A percentile compares a stretch with the other conserved stretches of the same genome.
Evolutionary conservation across 139 green algal genomes (phyloP).

Genomic region (Deuterostichococcus epilithicus): DNA sequence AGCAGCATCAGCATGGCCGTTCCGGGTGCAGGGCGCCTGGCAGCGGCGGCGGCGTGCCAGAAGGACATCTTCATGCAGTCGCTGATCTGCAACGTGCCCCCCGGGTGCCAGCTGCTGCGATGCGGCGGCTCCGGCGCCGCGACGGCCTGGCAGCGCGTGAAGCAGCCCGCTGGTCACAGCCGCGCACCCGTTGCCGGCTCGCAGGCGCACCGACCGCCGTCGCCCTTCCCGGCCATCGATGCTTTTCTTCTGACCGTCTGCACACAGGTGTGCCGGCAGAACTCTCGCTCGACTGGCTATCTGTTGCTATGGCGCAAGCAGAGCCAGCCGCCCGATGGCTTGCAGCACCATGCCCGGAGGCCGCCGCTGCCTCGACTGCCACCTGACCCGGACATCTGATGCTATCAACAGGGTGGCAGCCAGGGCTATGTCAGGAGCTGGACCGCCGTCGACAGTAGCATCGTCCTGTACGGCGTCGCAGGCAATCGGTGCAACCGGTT

Average conservation of each 20-base stretch:
- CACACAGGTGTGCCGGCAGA: constrained; percentile 19
- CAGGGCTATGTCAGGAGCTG: constrained; percentile 4
- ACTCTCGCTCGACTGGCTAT: neutral
- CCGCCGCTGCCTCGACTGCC: neutral
- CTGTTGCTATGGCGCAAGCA: neutral
- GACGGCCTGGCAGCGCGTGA: neutral
- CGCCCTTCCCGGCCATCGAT: constrained; percentile 40
- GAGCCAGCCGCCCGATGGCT: neutral
- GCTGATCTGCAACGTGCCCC: constrained; percentile 30
- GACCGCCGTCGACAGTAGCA: neutral
- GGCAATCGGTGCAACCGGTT: neutral
- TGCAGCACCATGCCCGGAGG: neutral
- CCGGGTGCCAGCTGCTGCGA: constrained; percentile 23
- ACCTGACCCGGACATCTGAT: neutral
- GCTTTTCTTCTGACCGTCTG: constrained; percentile 46
- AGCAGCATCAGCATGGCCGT: too few species aligned
- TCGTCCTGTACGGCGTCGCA: neutral
- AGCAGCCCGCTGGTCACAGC: constrained; percentile 5
- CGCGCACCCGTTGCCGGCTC: neutral
- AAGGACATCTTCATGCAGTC: constrained; percentile 23
- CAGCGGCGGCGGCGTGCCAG: neutral
- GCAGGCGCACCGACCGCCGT: constrained; percentile 21
- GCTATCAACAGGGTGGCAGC: neutral
- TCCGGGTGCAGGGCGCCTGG: constrained; percentile 9
- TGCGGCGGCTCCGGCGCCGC: constrained; percentile 19